A percentile compares a stretch with the other conserved stretches of the same genome.
Conservation (phyloP, 208 protist species). For the Acanthamoeba rhysodes region DNA sequence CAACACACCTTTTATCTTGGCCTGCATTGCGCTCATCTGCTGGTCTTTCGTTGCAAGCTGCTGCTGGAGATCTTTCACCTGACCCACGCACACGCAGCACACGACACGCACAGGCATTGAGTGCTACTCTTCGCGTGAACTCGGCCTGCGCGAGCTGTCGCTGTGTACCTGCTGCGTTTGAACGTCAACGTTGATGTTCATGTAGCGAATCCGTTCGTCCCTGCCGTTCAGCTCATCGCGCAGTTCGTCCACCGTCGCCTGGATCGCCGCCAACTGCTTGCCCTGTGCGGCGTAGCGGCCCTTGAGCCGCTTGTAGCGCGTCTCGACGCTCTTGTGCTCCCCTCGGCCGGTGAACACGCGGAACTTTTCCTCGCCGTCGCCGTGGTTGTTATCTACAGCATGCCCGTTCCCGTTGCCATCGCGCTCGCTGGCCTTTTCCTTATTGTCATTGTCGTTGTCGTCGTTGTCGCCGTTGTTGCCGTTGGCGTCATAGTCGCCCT, state of each 20-base stretch:
- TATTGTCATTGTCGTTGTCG: background rate
- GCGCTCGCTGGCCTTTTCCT: background rate
- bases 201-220: background rate
- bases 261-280: background rate
- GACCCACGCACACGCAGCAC: background rate
- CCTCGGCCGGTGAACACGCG: slow-evolving; percentile 19
- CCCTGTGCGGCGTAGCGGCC: background rate
- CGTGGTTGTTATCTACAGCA: background rate
- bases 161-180: background rate
- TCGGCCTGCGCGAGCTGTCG: background rate
- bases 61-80: slow-evolving; percentile 1
- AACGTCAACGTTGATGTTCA: slow-evolving; percentile 27
- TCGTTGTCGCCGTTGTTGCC: too few relatives aligned
- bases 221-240: background rate
- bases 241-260: background rate
- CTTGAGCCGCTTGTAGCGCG: slow-evolving; percentile 31
- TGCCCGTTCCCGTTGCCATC: slow-evolving; percentile 9
- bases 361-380: slow-evolving; percentile 20
- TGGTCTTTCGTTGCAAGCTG: slow-evolving; percentile 12
- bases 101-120: too few relatives aligned
- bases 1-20: background rate
- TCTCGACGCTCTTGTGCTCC: background rate
- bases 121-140: too few relatives aligned
- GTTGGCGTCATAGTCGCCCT: background rate
- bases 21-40: background rate